phyloP scores from a whole-genome alignment of 2,329 filamentous ascomycete species.

The Hypoxylon sp. region DNA sequence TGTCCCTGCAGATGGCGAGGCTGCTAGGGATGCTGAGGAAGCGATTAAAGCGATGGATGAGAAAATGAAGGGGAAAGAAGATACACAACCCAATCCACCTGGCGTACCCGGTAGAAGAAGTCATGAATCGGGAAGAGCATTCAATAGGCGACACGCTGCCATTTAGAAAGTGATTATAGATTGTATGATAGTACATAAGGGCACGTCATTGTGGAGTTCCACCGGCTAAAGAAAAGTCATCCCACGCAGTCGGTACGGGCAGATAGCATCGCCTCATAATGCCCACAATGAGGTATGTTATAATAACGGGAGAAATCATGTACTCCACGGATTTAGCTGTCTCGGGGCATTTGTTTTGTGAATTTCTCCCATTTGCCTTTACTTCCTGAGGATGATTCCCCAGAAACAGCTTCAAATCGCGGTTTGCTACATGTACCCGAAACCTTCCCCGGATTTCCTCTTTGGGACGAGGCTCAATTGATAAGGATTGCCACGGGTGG shows the following conservation, averaged over 20 bases:
- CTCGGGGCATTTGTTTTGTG: neutral
- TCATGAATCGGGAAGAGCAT: constrained; percentile 5
- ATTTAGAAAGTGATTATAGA: constrained; percentile 6
- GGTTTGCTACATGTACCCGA: neutral
- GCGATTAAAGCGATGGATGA: constrained; percentile 27
- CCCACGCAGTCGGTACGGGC: neutral
- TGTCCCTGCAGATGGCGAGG: constrained; percentile 36
- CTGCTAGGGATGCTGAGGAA: constrained; percentile 39
- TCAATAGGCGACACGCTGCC: constrained; percentile 18
- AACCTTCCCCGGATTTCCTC: neutral
- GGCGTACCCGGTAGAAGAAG: constrained; percentile 15
- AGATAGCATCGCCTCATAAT: neutral
- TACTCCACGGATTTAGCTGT: neutral
- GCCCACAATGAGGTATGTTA: neutral
- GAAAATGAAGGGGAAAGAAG: constrained; percentile 23
- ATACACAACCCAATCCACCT: neutral
- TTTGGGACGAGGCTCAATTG: neutral
- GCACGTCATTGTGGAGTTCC: constrained; percentile 1
- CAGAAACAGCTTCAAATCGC: constrained; percentile 1
- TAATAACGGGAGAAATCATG: constrained; percentile 4
- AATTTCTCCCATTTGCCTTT: neutral
- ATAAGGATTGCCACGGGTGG: neutral
- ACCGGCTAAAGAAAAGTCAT: neutral
- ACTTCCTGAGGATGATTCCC: neutral
- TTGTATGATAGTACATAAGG: constrained; percentile 2